phyloP scores from a whole-genome alignment of 257 asterid genomes.

The Solanum bukasovii region DNA sequence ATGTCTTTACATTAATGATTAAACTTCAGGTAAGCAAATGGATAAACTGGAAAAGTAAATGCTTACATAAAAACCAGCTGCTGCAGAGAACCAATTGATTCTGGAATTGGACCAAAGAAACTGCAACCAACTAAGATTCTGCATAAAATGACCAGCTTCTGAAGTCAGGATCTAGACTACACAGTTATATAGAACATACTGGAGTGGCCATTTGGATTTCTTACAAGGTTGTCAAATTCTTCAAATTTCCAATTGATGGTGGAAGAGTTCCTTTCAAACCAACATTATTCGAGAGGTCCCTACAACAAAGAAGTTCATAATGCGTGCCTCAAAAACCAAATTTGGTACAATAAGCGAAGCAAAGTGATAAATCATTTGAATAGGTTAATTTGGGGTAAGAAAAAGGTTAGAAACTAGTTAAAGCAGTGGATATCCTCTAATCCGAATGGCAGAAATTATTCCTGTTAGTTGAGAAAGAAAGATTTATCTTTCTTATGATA shows the following conservation, averaged over 20 bases:
- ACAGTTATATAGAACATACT: neutral
- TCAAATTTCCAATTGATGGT: constrained; percentile 56
- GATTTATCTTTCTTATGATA: neutral
- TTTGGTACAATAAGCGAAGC: neutral
- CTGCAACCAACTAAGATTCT: constrained; percentile 83
- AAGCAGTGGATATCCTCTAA: neutral
- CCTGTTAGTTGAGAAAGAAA: neutral
- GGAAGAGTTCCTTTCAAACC: constrained; percentile 72
- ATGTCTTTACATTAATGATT: neutral
- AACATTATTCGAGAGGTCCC: constrained; percentile 88
- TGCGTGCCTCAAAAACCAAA: neutral
- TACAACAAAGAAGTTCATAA: constrained; percentile 14
- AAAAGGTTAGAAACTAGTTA: neutral
- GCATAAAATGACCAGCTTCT: constrained; percentile 8
- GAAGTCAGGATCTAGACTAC: neutral
- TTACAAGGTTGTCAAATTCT: constrained; percentile 64
- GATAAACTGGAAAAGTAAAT: neutral
- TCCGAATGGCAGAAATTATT: neutral
- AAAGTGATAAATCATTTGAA: neutral
- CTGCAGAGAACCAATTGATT: constrained; percentile 63
- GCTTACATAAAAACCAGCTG: constrained; percentile 69
- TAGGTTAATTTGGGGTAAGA: neutral
- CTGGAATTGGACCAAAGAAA: constrained; percentile 79
- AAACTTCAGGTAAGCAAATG: neutral
- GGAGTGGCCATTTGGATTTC: constrained; percentile 1